Evolutionary conservation across 345 rosid genomes (phyloP).

Genomic region (Salix suchowensis): DNA sequence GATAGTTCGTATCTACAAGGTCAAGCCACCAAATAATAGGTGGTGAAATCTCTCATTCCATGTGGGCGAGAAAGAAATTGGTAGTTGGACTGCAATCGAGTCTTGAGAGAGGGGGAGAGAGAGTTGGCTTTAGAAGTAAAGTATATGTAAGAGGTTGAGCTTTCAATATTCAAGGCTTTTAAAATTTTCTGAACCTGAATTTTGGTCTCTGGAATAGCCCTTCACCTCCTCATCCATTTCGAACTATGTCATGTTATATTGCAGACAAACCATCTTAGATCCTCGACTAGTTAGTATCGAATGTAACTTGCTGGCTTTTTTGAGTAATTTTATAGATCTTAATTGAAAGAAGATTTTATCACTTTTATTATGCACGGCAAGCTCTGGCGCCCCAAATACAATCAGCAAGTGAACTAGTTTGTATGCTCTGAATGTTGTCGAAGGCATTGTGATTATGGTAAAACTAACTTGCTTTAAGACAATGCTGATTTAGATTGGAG

Average conservation of each 20-base stretch:
- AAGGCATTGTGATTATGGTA: too few relatives aligned
- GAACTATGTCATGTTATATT: neutral
- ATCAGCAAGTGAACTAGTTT: neutral
- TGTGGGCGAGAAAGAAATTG: neutral
- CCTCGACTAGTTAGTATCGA: neutral
- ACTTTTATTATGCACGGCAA: neutral
- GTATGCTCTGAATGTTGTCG: neutral
- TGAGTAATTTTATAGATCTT: neutral
- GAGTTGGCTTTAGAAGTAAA: neutral
- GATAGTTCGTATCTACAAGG: conserved; percentile 96
- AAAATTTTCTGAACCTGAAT: conserved; percentile 11
- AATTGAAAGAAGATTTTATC: neutral
- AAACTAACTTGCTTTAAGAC: too few relatives aligned
- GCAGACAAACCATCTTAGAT: conserved; percentile 3
- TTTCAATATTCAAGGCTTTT: conserved; percentile 20
- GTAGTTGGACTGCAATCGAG: neutral
- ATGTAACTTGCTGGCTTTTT: neutral
- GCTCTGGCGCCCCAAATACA: neutral
- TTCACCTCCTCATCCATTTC: conserved; percentile 4
- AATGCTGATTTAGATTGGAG: too few relatives aligned
- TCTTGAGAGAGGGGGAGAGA: neutral
- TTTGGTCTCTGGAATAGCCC: conserved; percentile 12
- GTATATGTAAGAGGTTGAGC: conserved; percentile 3
- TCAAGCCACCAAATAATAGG: conserved; percentile 91
- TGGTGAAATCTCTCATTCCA: conserved; percentile 39